Base-by-base conservation (phyloP, 805 yeast species). In the Candida berthetii region DNA sequence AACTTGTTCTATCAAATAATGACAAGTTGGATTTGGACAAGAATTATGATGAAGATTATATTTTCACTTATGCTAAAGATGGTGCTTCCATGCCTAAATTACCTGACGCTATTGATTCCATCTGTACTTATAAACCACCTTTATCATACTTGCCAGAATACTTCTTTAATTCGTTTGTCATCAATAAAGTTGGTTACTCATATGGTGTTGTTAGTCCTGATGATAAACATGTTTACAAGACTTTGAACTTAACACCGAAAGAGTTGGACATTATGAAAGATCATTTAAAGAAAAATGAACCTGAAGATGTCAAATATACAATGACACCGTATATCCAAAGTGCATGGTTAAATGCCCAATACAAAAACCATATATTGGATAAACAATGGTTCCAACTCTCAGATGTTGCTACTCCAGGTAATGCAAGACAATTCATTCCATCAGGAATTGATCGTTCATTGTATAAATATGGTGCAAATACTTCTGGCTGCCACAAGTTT, bases 391-490 rank as follows among this genome's bases (percentile, higher is more conserved):
- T 47, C 4, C 39, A 45, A 5, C 9, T 46, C 11, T 40, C 47
- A 3, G 50, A 50, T 31, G 33, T 48, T 34, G 40, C 54, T 3
- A 41, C 47, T 6, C 53, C 57, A 14, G 44, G 48, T 36, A 45
- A 53, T 31, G 37, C 55, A 25, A 44, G 57, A 36, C 45, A 47
- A 31, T 50, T 31, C 25, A 4, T 50, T 2, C 41, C 46, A 1
- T 4, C 41, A 1, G 42, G 40, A 6, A 9, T 25, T 4, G 49
- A 46, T 13, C 13, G n/a, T 2, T 49, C 45, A 14, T 20, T 18
- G 15, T 48, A 35, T 29, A 47, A 43, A 35, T 53, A 44, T 32
- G 57, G 57, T 5, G 29, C 49, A 8, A 48, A 48, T 29, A 47
- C 49, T 3, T 46, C 46, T 6, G 57, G 57, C 3, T 33, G 37